Evolutionary conservation across 768 basidiomycete genomes (phyloP), one percentile per base, ranked within the genome.

Genomic region (Favolaschia claudopus): DNA sequence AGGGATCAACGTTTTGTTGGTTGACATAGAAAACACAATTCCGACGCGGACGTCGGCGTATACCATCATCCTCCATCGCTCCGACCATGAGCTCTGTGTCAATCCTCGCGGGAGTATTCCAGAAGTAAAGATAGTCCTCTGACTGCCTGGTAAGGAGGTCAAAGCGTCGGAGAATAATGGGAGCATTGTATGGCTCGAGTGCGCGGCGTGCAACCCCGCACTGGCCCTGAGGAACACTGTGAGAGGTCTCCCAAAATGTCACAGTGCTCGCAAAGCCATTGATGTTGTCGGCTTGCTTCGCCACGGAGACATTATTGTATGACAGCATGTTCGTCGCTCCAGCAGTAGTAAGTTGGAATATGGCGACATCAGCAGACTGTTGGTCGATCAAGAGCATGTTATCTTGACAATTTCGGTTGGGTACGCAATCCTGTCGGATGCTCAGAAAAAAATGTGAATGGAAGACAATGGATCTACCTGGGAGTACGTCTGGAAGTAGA

Each of bases 301-400:
- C 76, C 39, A 81, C 63, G 10, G 67, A 72, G 28, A 68, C 58
- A 25, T 67, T 67, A 40, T 66, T 66, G 32, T 82, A 72, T 58
- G 73, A 75, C 38, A 85, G 72, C 69, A 77, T 75, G 62, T 76
- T 75, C 4, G 74, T 79, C 12, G 73, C 72, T 40, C 77, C 82
- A 10, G 83, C 74, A 1, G 84, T 85, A 15, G 84, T 79, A n/a
- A 85, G 58, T 39, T 78, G 77, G 69, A 77, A 82, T 25, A 83
- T 70, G 57, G 58, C 70, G 51, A 84, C 68, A 42, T 68, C 71
- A n/a, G 83, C 81, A 12, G 43, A 50, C 65, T 62, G 38, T 63
- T 72, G 42, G 69, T 57, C 28, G 77, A 58, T 60, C 83, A 85
- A 36, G 15, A 38, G 29, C 37, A 55, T 55, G 10, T 25, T 29